These are phyloP conservation scores for Penicillium palitans DNA, from an alignment of 2,329 filamentous ascomycete species.

Conservation along the genomic window DNA sequence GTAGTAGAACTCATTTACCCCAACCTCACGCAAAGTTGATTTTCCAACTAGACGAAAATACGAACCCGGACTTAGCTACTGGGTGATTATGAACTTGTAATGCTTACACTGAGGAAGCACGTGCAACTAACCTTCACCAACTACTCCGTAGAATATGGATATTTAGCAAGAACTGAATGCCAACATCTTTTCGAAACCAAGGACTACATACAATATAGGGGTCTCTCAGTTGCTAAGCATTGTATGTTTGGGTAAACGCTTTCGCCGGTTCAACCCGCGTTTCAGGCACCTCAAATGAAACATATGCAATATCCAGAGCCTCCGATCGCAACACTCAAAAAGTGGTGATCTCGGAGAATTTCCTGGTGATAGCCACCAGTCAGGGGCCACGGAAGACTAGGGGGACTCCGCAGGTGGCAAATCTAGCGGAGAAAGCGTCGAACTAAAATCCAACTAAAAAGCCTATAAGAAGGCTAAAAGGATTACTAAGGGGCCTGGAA, in stretches of 20 bases:
- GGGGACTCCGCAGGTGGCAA: not conserved
- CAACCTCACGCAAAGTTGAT: too few species aligned
- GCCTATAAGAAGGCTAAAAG: not conserved
- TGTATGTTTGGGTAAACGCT: not conserved
- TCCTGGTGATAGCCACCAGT: conserved; percentile 4
- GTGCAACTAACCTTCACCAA: not conserved
- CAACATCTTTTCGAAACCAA: not conserved
- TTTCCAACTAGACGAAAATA: too few species aligned
- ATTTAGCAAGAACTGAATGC: not conserved
- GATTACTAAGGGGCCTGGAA: not conserved
- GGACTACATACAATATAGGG: too few species aligned
- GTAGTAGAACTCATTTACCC: too few species aligned
- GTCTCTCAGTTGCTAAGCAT: not conserved
- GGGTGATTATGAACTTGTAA: not conserved
- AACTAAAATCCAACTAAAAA: not conserved
- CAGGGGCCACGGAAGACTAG: not conserved
- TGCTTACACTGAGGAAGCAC: not conserved
- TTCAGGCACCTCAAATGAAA: not conserved
- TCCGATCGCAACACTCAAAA: not conserved
- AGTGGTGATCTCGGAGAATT: conserved; percentile 21
- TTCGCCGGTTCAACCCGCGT: not conserved
- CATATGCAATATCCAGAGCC: not conserved
- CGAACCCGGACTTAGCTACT: too few species aligned
- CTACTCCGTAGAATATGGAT: not conserved
- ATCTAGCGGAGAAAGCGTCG: not conserved